Base-by-base conservation (phyloP, 139 green algal species). In the Chlamydomonas schloesseri region DNA sequence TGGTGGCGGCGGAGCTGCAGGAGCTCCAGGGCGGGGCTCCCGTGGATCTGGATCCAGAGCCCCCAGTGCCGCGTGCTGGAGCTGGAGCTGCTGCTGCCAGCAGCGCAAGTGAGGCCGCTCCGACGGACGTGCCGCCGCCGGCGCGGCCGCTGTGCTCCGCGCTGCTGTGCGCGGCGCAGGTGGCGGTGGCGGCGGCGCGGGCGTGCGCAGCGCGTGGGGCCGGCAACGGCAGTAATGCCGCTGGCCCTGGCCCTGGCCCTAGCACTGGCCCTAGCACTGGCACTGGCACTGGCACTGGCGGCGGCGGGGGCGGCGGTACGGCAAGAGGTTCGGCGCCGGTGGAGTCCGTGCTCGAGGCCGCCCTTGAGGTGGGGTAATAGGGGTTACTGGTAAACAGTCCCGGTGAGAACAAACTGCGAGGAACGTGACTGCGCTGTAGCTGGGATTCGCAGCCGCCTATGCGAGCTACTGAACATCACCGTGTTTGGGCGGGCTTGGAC, bases 1-100 rank as follows among this genome's bases (percentile, higher is more conserved):
- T 89, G 24, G 0, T 87, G 34, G 88, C 88, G 11, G 76, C 84
- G 23, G 88, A 91, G 82, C 15, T 88, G 62, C 33, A 81, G 24
- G 73, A 73, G 2, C 80, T 88, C 60, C 29, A 14, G 65, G 47
- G 34, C 20, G 29, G 53, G 3, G 28, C 15, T 0, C 1, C 31
- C 11, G 76, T 86, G 13, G 58, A 83, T 31, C 10, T 89, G 20
- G 50, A 23, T 8, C 2, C 3, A 5, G 50, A 68, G 14, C 20
- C 20, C 6, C 36, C 31, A 9, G 36, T 31, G 53, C 9, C 20
- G 20, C 53, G 17, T 0, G 73, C n/a, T 37, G 58, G 23, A 82
- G n/a, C 34, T 33, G 72, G 3, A 11, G 72, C 29, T n/a, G 62
- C 53, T 5, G 73, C 29, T 31, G 31, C 29, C 6, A 10, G 13